Base-by-base conservation (phyloP, 768 basidiomycete genomes). In the Flagelloscypha sp. region DNA sequence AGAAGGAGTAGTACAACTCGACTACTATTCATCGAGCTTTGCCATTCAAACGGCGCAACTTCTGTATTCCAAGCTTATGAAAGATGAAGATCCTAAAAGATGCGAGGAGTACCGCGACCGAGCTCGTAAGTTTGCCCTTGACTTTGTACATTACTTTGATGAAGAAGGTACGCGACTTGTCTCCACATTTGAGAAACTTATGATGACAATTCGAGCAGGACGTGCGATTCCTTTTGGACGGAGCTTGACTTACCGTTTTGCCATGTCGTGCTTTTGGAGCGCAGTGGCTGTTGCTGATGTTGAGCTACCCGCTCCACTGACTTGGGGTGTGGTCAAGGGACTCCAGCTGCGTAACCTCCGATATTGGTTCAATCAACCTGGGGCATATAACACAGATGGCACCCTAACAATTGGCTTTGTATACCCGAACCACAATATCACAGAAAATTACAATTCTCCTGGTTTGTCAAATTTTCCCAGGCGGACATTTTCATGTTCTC, bases 181-280 rank as follows among this genome's bases (percentile, higher is more conserved):
- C 24, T 38, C 3, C 2, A 10, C 6, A 9, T 12, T 10, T 34
- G 36, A 23, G 11, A 7, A 30, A 13, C 15, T 16, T 5, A 17
- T 11, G 9, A 19, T 30, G 13, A 12, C 22, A 27, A 22, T 8
- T 15, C 16, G 6, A 30, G 39, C 39, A 82, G 82, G 82, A 6
- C 76, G 80, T 15, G 79, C 74, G 0, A 77, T 84, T 43, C 76
- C 83, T 1, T 87, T 84, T 45, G 84, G 83, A 6, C 59, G 84
- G 33, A 82, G 79, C 42, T 65, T 84, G 61, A 79, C 78, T 4
- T 85, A 85, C 49, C 71, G 84, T 28, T 84, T 81, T 49, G 83
- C 83, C n/a, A 78, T 82, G 80, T 76, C 81, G 10, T 76, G 82
- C 5, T 83, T 84, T 55, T 84, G 82, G 73, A 76, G 79, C 8